These are phyloP conservation scores for Ophiosphaerella korrae DNA, from an alignment of 2,329 filamentous ascomycete genomes.

Conservation along the genomic window DNA sequence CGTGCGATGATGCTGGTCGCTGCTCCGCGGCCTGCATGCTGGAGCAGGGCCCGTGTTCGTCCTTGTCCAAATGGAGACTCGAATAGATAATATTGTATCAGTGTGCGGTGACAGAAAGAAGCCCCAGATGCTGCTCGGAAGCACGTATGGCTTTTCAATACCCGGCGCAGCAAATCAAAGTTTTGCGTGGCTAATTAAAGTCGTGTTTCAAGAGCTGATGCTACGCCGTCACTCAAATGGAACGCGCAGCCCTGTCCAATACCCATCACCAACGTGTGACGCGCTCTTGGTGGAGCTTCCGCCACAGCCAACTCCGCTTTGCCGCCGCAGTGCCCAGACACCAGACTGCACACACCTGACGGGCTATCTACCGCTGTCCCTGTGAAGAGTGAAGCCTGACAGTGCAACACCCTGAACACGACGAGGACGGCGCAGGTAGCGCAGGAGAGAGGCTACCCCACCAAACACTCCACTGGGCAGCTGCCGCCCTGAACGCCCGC, in stretches of 20 bases:
- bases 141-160: no score
- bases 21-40: not conserved
- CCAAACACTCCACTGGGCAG: constrained; percentile 25
- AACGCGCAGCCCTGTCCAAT: constrained; percentile 4
- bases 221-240: not conserved
- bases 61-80: no score
- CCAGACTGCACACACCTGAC: not conserved
- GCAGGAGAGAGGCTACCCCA: constrained; percentile 14
- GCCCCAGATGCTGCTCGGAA: no score
- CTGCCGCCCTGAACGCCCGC: constrained; percentile 18
- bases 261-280: constrained; percentile 11
- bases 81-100: no score
- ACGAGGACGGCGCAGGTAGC: not conserved
- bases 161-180: constrained; percentile 4
- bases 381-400: constrained; percentile 1
- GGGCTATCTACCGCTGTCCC: no score
- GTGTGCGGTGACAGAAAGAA: no score
- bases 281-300: constrained; percentile 35
- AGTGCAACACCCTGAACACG: not conserved
- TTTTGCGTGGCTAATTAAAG: constrained; percentile 9
- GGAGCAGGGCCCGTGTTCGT: constrained; percentile 1
- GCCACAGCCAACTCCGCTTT: constrained; percentile 28
- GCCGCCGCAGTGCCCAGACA: constrained; percentile 18
- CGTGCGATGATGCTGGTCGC: constrained; percentile 6
- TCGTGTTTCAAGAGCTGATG: constrained; percentile 11